Percentiles rank a stretch among this genome's conserved stretches.
Evolutionary conservation across 2,329 filamentous ascomycete species (phyloP).

Genomic region (Paraphaeosphaeria minitans): DNA sequence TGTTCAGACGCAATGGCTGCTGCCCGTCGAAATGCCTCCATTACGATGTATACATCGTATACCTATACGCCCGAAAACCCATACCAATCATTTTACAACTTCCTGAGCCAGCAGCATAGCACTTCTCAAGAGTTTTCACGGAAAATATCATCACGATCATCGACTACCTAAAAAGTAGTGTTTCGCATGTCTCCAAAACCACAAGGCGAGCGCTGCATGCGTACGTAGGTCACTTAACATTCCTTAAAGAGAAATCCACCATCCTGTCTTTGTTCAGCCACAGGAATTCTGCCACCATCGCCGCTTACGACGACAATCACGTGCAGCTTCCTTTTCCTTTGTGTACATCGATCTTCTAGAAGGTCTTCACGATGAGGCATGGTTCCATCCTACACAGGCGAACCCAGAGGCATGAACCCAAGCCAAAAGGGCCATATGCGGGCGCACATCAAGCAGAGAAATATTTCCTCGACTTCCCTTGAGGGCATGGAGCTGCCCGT

Average conservation of each 20-base stretch:
- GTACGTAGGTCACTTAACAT: constrained; percentile 20
- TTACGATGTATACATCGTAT: background rate
- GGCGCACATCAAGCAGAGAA: constrained; percentile 29
- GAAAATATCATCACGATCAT: background rate
- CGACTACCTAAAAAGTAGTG: background rate
- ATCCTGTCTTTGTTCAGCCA: constrained; percentile 33
- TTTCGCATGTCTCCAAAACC: background rate
- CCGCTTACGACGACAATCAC: constrained; percentile 26
- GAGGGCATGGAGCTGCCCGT: constrained; percentile 43
- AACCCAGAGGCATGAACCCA: constrained; percentile 31
- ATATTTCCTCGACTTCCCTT: constrained; percentile 32
- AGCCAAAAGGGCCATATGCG: constrained; percentile 26
- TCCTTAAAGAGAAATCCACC: constrained; percentile 17
- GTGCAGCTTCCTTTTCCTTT: constrained; percentile 34
- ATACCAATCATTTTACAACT: background rate
- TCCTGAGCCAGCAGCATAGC: background rate
- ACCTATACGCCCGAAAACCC: background rate
- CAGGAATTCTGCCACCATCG: constrained; percentile 16
- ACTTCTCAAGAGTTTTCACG: background rate
- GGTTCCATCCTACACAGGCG: constrained; percentile 16
- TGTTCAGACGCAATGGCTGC: background rate
- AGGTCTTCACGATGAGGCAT: constrained; percentile 18
- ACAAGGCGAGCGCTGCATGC: constrained; percentile 13
- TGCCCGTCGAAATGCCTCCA: background rate
- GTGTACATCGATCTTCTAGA: constrained; percentile 36